Conservation (phyloP, 805 yeast species). For the Candida dajiaensis region DNA sequence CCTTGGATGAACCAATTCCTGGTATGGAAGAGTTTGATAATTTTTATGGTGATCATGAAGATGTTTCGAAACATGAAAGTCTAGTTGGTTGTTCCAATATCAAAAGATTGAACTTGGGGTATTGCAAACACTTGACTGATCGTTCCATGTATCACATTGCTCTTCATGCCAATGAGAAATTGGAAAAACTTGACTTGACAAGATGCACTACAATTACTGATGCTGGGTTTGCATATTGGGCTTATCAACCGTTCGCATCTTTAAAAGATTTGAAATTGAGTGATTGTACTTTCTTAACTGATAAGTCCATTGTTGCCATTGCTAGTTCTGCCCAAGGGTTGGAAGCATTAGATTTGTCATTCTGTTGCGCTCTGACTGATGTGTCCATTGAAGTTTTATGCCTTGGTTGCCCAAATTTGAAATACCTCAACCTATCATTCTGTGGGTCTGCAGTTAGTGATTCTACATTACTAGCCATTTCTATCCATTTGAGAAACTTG, state of each 20-base stretch:
- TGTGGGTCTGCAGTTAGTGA: conserved; percentile 82
- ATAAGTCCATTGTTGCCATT: conserved; percentile 53
- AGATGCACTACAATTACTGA: conserved; percentile 78
- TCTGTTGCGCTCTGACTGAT: conserved; percentile 73
- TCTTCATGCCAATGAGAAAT: conserved; percentile 46
- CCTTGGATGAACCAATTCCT: conserved; percentile 22
- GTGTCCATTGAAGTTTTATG: conserved; percentile 60
- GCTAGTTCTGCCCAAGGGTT: conserved; percentile 57
- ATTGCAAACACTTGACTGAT: conserved; percentile 73
- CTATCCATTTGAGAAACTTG: conserved; percentile 45
- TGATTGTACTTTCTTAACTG: conserved; percentile 72
- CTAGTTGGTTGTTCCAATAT: conserved; percentile 54
- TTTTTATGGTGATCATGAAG: not conserved
- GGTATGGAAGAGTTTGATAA: conserved; percentile 26
- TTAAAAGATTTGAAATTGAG: conserved; percentile 48
- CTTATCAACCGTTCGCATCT: conserved; percentile 47
- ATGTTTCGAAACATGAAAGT: not conserved
- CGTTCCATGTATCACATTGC: conserved; percentile 59
- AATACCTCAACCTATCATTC: conserved; percentile 53
- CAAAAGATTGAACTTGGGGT: conserved; percentile 52
- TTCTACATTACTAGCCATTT: conserved; percentile 53
- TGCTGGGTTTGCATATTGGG: conserved; percentile 64
- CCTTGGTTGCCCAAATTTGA: conserved; percentile 55
- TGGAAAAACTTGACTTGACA: conserved; percentile 55
- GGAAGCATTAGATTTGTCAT: conserved; percentile 54